These are phyloP conservation scores for Podospora tetraspora DNA, from an alignment of 495 filamentous ascomycete genomes.

Conservation along the genomic window DNA sequence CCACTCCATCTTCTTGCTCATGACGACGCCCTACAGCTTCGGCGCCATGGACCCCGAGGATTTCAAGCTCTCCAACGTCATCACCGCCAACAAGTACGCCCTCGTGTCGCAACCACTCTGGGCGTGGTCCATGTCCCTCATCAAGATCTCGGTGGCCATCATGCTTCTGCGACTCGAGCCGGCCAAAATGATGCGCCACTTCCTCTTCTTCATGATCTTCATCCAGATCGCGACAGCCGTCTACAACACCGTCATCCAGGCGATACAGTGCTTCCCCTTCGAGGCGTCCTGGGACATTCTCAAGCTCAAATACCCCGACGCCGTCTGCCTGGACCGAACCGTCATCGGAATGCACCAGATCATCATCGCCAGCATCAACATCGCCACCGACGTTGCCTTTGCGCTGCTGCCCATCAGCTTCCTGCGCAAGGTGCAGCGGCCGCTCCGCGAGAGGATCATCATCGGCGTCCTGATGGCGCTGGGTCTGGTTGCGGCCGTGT, in stretches of 20 bases:
- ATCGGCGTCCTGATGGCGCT: conserved; percentile 20
- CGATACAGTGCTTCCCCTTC: conserved; percentile 18
- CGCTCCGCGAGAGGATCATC: conserved; percentile 18
- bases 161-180: conserved; percentile 20
- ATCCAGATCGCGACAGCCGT: conserved; percentile 11
- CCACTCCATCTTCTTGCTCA: conserved; percentile 14
- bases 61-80: conserved; percentile 16
- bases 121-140: conserved; percentile 20
- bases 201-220: conserved; percentile 17
- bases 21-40: conserved; percentile 17
- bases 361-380: conserved; percentile 19
- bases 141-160: conserved; percentile 20
- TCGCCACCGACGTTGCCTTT: conserved; percentile 20
- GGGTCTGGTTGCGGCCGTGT: conserved; percentile 17
- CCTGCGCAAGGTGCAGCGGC: conserved; percentile 16
- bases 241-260: conserved; percentile 12
- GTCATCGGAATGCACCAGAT: conserved; percentile 15
- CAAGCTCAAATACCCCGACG: conserved; percentile 3
- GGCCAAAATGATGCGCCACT: not conserved
- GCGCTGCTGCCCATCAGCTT: conserved; percentile 20
- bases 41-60: conserved; percentile 5
- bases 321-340: conserved; percentile 12
- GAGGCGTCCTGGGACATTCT: conserved; percentile 17
- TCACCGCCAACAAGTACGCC: conserved; percentile 16
- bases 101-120: conserved; percentile 19